Conservation (phyloP, 2,329 filamentous ascomycete species). For the Volutella citrinella region DNA sequence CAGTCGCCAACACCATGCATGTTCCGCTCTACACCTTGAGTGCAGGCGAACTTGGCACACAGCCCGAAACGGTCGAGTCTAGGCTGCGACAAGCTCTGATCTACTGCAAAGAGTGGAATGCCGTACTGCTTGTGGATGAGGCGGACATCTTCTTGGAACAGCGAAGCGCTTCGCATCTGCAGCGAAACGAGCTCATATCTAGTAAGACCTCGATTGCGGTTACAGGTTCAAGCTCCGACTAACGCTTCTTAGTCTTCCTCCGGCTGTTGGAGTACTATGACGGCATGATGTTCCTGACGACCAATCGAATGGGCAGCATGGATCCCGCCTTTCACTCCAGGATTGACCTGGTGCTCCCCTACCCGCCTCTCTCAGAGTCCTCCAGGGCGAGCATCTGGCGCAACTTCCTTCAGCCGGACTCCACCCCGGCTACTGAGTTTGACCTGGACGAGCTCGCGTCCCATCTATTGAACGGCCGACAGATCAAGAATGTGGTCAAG, state of each 20-base stretch:
- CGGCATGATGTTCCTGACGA: conserved; percentile 42
- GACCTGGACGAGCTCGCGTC: conserved; percentile 1
- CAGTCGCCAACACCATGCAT: conserved; percentile 9
- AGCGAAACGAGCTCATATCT: conserved; percentile 19
- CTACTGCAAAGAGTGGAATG: conserved; percentile 19
- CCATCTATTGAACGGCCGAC: conserved; percentile 2
- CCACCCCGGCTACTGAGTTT: not conserved
- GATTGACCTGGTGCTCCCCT: conserved; percentile 37
- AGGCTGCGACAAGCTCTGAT: conserved; percentile 11
- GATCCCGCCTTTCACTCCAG: conserved; percentile 42
- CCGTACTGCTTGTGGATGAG: conserved; percentile 22
- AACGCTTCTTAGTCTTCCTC: conserved; percentile 32
- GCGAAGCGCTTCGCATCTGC: conserved; percentile 11
- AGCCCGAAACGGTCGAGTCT: conserved; percentile 1
- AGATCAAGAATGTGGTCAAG: conserved; percentile 9
- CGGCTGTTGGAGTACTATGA: conserved; percentile 38
- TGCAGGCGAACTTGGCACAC: conserved; percentile 7
- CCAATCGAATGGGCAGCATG: conserved; percentile 41
- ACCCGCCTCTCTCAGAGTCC: conserved; percentile 9
- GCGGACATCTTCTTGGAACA: conserved; percentile 19
- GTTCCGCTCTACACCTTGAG: conserved; percentile 15
- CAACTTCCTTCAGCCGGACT: conserved; percentile 1
- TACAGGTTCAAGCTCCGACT: no score
- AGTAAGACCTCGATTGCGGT: conserved; percentile 11
- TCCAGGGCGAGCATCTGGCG: conserved; percentile 2